Conservation (phyloP, 169 alveolate species). For the Eimeria brunetti region DNA sequence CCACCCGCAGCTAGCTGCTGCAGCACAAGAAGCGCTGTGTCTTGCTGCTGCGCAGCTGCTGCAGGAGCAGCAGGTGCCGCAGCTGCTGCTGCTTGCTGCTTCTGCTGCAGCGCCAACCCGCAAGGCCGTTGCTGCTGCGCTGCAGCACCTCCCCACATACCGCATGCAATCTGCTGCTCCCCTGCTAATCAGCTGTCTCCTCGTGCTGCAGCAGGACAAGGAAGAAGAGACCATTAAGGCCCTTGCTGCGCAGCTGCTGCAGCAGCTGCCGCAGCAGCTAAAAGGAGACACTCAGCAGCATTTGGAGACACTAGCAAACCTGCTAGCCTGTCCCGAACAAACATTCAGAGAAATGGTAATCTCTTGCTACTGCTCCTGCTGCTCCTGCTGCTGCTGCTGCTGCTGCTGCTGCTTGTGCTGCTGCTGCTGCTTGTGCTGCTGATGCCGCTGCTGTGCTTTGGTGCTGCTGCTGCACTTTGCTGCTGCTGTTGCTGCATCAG, state of each 20-base stretch:
- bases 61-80: constrained; percentile 50
- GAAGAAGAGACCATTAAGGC: background rate
- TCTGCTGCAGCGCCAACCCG: background rate
- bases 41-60: constrained; percentile 28
- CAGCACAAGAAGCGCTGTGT: constrained; percentile 12
- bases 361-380: constrained; percentile 13
- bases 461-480: too few species aligned
- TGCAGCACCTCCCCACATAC: background rate
- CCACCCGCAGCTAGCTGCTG: constrained; percentile 4
- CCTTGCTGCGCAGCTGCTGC: constrained; percentile 29
- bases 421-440: too few species aligned
- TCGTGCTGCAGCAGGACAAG: constrained; percentile 11
- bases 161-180: constrained; percentile 1
- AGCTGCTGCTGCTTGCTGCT: constrained; percentile 39
- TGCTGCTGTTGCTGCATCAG: constrained; percentile 12
- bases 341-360: constrained; percentile 17
- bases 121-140: constrained; percentile 53
- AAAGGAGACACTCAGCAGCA: constrained; percentile 37
- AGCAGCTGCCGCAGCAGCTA: constrained; percentile 44
- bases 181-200: background rate
- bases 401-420: too few species aligned
- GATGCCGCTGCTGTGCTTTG: too few species aligned
- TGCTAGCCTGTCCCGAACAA: constrained; percentile 4
- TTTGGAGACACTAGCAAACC: background rate
- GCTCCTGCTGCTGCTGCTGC: constrained; percentile 44